Evolutionary conservation across 208 protist genomes (phyloP), one percentile per base, ranked within the genome.

Genomic region (Blastocrithidia nonstop): DNA sequence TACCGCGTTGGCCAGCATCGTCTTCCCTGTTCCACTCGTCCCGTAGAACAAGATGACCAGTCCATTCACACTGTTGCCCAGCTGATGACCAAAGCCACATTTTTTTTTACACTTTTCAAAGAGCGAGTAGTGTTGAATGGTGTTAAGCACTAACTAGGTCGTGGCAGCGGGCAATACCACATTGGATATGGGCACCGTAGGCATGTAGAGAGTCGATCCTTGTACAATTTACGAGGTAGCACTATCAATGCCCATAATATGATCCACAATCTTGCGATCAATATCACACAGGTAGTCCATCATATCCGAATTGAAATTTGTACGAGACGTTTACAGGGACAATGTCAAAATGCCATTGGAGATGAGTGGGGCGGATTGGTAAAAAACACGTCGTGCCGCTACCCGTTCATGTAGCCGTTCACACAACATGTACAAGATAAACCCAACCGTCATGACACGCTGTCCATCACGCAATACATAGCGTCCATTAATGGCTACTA

Each of bases 41-140:
- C 89, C 89, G 51, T 89, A 87, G 54, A 96, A 96, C 16, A 96
- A 68, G 41, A 96, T 72, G 11, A 92, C 81, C 20, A 96, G 61
- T 4, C 86, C 83, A 9, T 63, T 63, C 24, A 28, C 57, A 36
- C 59, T 63, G 11, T 28, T 55, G 8, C 84, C 84, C 7, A 94
- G 48, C 26, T 70, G 67, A 6, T 77, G 73, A 11, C 67, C 77
- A 50, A 93, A 89, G 24, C 80, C 84, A 57, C 82, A 83, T 27
- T 35, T 32, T 35, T 61, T 66, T 48, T 83, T 81, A 51, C 71
- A 87, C 28, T 63, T 33, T 59, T 93, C 76, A 48, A 94, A 91
- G 11, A 86, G 43, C 37, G 65, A 64, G 62, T 87, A 96, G 52
- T 96, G 81, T 42, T 77, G 57, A 35, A 93, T 87, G 16, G 77